Conservation (phyloP, 1,139 yeast genomes). For the Meyerozyma elateridarum region DNA sequence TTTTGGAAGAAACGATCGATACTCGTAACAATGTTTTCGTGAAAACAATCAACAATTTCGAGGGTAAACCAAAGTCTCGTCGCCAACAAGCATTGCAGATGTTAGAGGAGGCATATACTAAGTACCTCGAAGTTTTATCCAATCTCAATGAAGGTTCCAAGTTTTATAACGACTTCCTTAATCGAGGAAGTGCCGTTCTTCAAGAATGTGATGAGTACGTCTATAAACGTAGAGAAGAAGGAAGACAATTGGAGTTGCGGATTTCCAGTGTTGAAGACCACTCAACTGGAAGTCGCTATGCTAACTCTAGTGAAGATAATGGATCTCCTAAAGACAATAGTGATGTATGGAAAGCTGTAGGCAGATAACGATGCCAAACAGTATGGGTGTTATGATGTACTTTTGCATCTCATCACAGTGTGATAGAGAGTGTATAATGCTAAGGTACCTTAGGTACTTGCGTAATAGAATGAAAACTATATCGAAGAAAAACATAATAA, state of each 20-base stretch:
- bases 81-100: slow-evolving; percentile 50
- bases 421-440: too few species aligned
- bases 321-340: too few species aligned
- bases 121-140: slow-evolving; percentile 50
- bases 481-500: slow-evolving; percentile 43
- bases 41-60: slow-evolving; percentile 12
- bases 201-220: slow-evolving; percentile 53
- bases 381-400: too few species aligned
- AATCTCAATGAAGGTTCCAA: slow-evolving; percentile 66
- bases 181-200: slow-evolving; percentile 44
- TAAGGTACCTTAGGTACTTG: slow-evolving; percentile 10
- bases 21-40: slow-evolving; percentile 35
- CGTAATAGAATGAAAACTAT: slow-evolving; percentile 18
- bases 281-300: background rate
- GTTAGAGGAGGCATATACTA: slow-evolving; percentile 50
- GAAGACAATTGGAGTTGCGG: slow-evolving; percentile 40
- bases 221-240: slow-evolving; percentile 49
- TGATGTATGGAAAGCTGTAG: too few species aligned
- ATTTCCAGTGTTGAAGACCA: slow-evolving; percentile 3
- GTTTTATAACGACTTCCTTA: slow-evolving; percentile 63
- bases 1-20: slow-evolving; percentile 41
- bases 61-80: slow-evolving; percentile 24
- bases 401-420: too few species aligned
- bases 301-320: too few species aligned
- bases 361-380: too few species aligned